Percentiles rank a stretch among this genome's conserved stretches.
These are phyloP conservation scores for Saccharomyces hybrid DNA, from an alignment of 1,139 yeast genomes.

Conservation along the genomic window DNA sequence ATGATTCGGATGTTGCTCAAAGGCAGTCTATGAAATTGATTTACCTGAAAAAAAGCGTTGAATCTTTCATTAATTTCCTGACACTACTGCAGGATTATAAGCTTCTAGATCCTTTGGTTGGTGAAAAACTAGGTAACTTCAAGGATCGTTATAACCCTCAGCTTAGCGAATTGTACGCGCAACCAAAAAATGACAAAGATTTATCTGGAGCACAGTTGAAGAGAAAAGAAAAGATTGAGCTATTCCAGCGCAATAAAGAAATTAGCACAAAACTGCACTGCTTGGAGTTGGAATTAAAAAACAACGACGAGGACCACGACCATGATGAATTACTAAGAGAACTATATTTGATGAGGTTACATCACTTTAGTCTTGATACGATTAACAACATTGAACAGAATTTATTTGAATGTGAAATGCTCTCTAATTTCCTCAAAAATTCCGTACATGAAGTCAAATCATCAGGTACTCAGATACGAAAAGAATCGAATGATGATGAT, in stretches of 20 bases:
- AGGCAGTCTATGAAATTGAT: constrained; percentile 32
- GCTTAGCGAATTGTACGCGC: constrained; percentile 33
- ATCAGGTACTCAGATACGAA: constrained; percentile 11
- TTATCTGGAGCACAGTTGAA: constrained; percentile 43
- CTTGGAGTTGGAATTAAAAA: constrained; percentile 31
- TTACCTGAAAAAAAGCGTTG: constrained; percentile 39
- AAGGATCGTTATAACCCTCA: constrained; percentile 39
- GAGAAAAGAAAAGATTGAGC: constrained; percentile 67
- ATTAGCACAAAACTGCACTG: constrained; percentile 39
- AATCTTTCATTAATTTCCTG: constrained; percentile 41
- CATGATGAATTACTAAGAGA: constrained; percentile 53
- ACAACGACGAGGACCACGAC: constrained; percentile 32
- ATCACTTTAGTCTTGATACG: constrained; percentile 44
- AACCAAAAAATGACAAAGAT: constrained; percentile 19
- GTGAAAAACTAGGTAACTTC: constrained; percentile 37
- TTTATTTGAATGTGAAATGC: constrained; percentile 24
- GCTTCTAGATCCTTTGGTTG: constrained; percentile 38
- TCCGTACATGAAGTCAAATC: constrained; percentile 12
- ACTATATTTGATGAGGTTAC: constrained; percentile 48
- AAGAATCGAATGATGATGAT: constrained; percentile 17
- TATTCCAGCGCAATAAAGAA: constrained; percentile 53
- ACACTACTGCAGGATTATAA: constrained; percentile 37
- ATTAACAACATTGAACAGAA: constrained; percentile 37
- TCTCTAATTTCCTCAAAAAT: constrained; percentile 23
- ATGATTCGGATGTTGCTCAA: constrained; percentile 1